Evolutionary conservation across 2,329 filamentous ascomycete species (phyloP).

Genomic region (Bimuria novae-zelandiae): DNA sequence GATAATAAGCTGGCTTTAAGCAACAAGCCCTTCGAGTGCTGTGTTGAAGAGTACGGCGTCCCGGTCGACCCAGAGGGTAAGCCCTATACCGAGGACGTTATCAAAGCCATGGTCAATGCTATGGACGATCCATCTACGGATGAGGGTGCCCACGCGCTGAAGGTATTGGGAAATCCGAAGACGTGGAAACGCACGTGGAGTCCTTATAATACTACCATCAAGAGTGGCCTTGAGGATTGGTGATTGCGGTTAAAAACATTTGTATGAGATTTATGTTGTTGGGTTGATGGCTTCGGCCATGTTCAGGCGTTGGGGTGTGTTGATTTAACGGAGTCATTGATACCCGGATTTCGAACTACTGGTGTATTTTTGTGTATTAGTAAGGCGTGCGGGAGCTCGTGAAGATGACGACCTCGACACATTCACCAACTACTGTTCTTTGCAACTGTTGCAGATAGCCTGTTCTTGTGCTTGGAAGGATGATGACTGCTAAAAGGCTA

Average conservation of each 20-base stretch:
- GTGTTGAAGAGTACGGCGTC: slow-evolving; percentile 48
- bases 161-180: background rate
- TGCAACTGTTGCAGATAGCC: too few relatives aligned
- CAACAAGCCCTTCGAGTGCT: slow-evolving; percentile 53
- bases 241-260: too few relatives aligned
- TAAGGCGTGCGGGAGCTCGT: too few relatives aligned
- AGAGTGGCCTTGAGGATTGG: background rate
- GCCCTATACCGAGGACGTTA: background rate
- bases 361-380: too few relatives aligned
- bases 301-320: background rate
- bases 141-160: background rate
- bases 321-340: background rate
- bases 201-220: background rate
- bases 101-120: background rate
- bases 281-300: background rate
- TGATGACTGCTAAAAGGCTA: too few relatives aligned
- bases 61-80: background rate
- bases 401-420: too few relatives aligned
- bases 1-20: slow-evolving; percentile 30
- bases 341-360: background rate
- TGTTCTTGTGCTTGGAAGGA: too few relatives aligned
- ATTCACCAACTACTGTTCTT: too few relatives aligned
- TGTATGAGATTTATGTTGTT: background rate
- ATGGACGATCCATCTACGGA: background rate
- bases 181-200: slow-evolving; percentile 7